phyloP scores from a whole-genome alignment of 1,284 basidiomycete genomes.

The Vanrija sp. region DNA sequence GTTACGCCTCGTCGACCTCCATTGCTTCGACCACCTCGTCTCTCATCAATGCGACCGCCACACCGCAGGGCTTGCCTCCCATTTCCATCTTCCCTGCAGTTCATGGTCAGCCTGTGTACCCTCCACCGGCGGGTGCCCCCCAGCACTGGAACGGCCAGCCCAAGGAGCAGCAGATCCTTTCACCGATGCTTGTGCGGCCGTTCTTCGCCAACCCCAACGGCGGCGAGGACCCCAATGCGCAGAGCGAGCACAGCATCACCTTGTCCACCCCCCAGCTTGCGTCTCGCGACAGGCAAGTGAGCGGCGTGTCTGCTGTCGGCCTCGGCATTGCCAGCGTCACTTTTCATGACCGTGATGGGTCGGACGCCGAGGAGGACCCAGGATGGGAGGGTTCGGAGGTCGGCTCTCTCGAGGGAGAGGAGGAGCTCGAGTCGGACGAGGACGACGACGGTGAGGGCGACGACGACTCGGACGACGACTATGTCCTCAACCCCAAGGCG shows the following conservation, averaged over 20 bases:
- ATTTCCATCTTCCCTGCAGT: constrained; percentile 20
- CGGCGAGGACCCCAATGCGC: constrained; percentile 1
- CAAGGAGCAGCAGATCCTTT: constrained; percentile 3
- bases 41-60: constrained; percentile 16
- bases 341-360: constrained; percentile 24
- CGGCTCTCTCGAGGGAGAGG: constrained; percentile 14
- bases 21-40: constrained; percentile 27
- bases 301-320: constrained; percentile 32
- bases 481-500: constrained; percentile 18
- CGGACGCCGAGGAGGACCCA: constrained; percentile 10
- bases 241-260: constrained; percentile 27
- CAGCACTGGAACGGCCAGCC: not conserved
- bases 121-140: not conserved
- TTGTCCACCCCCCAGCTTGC: constrained; percentile 26
- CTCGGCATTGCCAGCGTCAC: constrained; percentile 42
- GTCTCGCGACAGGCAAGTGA: constrained; percentile 13
- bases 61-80: constrained; percentile 19
- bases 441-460: constrained; percentile 6
- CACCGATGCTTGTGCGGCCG: constrained; percentile 11
- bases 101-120: not conserved
- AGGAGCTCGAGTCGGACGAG: constrained; percentile 17
- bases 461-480: constrained; percentile 20
- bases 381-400: constrained; percentile 7
- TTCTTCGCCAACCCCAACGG: not conserved
- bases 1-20: constrained; percentile 27